These are phyloP conservation scores for Trametes sanguinea DNA, from an alignment of 768 basidiomycete genomes.

Conservation along the genomic window DNA sequence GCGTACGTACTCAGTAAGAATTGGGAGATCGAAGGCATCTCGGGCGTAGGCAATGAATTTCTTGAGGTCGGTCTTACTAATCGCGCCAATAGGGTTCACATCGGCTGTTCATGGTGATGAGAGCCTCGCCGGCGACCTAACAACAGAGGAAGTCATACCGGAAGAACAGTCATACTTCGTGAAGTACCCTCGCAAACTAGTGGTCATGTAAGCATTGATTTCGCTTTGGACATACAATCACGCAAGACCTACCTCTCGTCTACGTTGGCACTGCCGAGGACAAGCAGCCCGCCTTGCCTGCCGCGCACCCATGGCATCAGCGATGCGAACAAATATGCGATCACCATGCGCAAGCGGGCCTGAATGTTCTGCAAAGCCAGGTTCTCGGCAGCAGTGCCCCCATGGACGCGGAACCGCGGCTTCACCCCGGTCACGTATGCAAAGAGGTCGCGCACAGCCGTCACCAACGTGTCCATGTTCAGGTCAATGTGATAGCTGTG, in stretches of 20 bases:
- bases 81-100: slow-evolving; percentile 97
- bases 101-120: slow-evolving; percentile 59
- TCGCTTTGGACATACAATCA: background rate
- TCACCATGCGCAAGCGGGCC: slow-evolving; percentile 92
- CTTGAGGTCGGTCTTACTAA: slow-evolving; percentile 97
- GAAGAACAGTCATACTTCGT: slow-evolving; percentile 99
- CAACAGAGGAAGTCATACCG: slow-evolving; percentile 43
- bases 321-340: slow-evolving; percentile 94
- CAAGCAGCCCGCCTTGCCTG: slow-evolving; percentile 80
- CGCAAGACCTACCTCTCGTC: slow-evolving; percentile 77
- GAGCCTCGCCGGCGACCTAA: background rate
- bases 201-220: background rate
- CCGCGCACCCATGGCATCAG: slow-evolving; percentile 91
- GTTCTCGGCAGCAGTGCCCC: slow-evolving; percentile 87
- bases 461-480: slow-evolving; percentile 93
- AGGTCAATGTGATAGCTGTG: slow-evolving; percentile 88
- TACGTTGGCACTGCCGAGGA: slow-evolving; percentile 97
- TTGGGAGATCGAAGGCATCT: slow-evolving; percentile 77
- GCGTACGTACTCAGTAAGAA: slow-evolving; percentile 64
- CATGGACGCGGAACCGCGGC: slow-evolving; percentile 82
- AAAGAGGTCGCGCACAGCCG: slow-evolving; percentile 83
- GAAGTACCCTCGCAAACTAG: slow-evolving; percentile 89
- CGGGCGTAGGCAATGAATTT: slow-evolving; percentile 89
- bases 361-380: slow-evolving; percentile 95
- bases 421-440: slow-evolving; percentile 72